phyloP scores from a whole-genome alignment of 2,329 filamentous ascomycete genomes.

The Sporothrix luriei region DNA sequence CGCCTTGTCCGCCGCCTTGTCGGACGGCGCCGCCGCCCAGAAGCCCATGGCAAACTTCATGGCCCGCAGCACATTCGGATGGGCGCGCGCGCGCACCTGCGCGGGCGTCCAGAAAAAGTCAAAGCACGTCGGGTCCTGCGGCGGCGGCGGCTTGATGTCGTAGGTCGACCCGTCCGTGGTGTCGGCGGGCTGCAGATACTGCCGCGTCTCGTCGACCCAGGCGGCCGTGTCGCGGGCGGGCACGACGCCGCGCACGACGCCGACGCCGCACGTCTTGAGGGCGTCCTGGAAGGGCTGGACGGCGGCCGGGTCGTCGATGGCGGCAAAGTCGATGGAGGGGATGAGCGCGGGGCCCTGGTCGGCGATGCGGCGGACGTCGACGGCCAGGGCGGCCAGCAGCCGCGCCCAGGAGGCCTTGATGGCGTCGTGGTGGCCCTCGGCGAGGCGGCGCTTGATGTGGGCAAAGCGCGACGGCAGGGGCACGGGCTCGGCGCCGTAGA shows the following conservation, averaged over 20 bases:
- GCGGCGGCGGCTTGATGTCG: conserved; percentile 56
- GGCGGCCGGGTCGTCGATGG: conserved; percentile 52
- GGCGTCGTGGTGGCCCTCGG: conserved; percentile 57
- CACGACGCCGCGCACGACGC: conserved; percentile 66
- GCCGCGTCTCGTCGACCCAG: conserved; percentile 61
- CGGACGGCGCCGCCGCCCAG: conserved; percentile 56
- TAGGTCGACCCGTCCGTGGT: conserved; percentile 24
- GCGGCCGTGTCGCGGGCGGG: conserved; percentile 57
- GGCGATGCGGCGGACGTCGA: conserved; percentile 48
- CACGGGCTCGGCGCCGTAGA: conserved; percentile 60
- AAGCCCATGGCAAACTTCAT: conserved; percentile 68
- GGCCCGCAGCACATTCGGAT: conserved; percentile 63
- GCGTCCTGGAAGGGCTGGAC: conserved; percentile 59
- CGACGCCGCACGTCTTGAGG: conserved; percentile 64
- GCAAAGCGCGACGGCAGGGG: conserved; percentile 62
- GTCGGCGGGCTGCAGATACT: conserved; percentile 57
- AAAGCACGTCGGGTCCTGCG: conserved; percentile 68
- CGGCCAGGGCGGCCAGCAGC: conserved; percentile 54
- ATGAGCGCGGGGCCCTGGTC: conserved; percentile 56
- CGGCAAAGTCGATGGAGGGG: conserved; percentile 57
- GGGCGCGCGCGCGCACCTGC: conserved; percentile 67
- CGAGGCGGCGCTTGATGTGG: conserved; percentile 58
- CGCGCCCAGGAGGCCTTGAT: conserved; percentile 59
- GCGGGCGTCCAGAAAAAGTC: conserved; percentile 75
- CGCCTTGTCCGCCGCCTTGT: not conserved